Percentiles rank a stretch among this genome's conserved stretches.
Conservation (phyloP, 805 yeast genomes). For the Grigorovia yakushimaensis region DNA sequence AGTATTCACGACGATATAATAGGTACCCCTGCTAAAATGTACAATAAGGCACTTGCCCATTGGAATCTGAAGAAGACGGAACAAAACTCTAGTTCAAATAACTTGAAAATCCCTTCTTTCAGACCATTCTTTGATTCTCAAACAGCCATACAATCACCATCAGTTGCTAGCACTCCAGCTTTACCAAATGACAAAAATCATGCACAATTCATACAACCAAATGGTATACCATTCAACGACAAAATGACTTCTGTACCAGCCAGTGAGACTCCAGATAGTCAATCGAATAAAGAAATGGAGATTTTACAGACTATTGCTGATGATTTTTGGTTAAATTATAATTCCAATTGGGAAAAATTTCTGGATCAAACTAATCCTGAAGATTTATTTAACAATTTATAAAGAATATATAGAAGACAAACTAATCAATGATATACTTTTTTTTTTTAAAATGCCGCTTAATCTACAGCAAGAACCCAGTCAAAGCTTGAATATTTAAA, state of each 20-base stretch:
- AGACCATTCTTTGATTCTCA: neutral
- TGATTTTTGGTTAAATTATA: slow-evolving; percentile 16
- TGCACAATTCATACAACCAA: neutral
- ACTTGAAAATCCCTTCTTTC: neutral
- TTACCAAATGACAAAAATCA: neutral
- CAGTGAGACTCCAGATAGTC: neutral
- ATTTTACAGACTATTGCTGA: slow-evolving; percentile 11
- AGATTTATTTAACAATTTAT: neutral
- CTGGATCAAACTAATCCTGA: slow-evolving; percentile 2
- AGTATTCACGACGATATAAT: neutral
- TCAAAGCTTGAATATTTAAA: neutral
- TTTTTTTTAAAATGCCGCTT: too few relatives aligned
- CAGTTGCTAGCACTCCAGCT: neutral
- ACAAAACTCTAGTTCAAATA: neutral
- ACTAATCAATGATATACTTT: too few relatives aligned
- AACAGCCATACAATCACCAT: neutral
- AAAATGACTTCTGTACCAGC: neutral
- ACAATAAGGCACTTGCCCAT: too few relatives aligned
- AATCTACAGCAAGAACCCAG: too few relatives aligned
- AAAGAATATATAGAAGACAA: neutral
- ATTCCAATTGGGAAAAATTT: slow-evolving; percentile 12
- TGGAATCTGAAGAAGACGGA: too few relatives aligned
- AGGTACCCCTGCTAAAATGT: too few relatives aligned
- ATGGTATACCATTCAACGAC: neutral
- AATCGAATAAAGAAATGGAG: slow-evolving; percentile 5